Evolutionary conservation across 2,329 filamentous ascomycete genomes (phyloP), one percentile per base, ranked within the genome.

Genomic region (Pseudogymnoascus sp.): DNA sequence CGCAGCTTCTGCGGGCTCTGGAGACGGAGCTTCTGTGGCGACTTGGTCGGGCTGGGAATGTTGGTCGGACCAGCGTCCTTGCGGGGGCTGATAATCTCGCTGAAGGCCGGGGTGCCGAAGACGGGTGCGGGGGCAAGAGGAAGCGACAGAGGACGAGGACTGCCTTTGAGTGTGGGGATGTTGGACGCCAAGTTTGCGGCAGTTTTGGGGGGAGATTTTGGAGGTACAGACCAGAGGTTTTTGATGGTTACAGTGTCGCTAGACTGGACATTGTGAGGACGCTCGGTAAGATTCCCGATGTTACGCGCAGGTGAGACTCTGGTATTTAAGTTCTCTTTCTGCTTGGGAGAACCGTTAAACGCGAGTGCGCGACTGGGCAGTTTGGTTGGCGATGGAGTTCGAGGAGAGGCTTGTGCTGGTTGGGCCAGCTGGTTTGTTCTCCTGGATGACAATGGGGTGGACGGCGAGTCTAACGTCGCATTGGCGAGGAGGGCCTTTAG

Each of bases 1-100:
- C 93, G 89, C 19, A 93, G 79, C 72, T 89, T 93, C 69, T 89
- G 88, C 0, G 87, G 82, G 12, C 84, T 88, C 66, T 90, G 87
- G 10, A 90, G 81, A 10, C 89, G 86, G 35, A 91, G 78, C 68
- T 86, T 73, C 60, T 71, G 71, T 5, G 72, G 72, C 2, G 70
- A 68, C 8, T 63, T 56, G 7, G 60, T 43, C 38, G 60, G 60
- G 28, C 35, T 33, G 7, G 60, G 37, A 8, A 61, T 50, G 4
- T 38, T 43, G 19, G 37, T 61, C 7, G 60, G 40, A 0, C 37
- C 38, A 1, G 60, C 38, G 11, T 37, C 37, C 7, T 60, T 60
- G 33, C 59, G 59, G 22, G 33, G 59, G 6, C 7, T 41, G 2
- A 16, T 41, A 6, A 22, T 53, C 19, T 38, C 38, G 11, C 35